Percentiles rank a stretch among this genome's conserved stretches.
phyloP scores from a whole-genome alignment of 169 alveolate genomes.

The Cryptosporidium parvum region DNA sequence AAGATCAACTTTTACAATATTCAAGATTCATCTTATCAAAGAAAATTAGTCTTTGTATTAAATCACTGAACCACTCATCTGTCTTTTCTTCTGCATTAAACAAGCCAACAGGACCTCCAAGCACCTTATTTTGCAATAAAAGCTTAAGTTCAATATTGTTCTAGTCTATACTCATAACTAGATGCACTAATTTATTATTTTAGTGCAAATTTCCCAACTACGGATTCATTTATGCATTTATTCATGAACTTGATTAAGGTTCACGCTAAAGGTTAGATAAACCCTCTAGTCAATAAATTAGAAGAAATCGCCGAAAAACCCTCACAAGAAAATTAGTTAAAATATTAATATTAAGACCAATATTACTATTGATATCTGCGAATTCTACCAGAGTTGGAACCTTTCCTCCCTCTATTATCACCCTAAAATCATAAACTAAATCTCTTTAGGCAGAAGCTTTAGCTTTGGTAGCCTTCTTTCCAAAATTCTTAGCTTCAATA shows the following conservation, averaged over 20 bases:
- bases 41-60: neutral
- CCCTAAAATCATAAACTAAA: neutral
- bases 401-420: neutral
- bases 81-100: conserved; percentile 25
- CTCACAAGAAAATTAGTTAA: neutral
- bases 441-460: conserved; percentile 15
- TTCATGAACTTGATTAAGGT: too few relatives aligned
- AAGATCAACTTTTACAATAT: conserved; percentile 1
- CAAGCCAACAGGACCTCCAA: neutral
- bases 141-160: neutral
- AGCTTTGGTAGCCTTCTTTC: conserved; percentile 42
- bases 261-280: too few relatives aligned
- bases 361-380: conserved; percentile 4
- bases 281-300: too few relatives aligned
- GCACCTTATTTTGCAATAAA: neutral
- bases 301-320: neutral
- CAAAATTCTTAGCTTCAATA: conserved; percentile 42
- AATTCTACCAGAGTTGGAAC: neutral
- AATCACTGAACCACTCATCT: neutral
- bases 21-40: conserved; percentile 27
- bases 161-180: neutral
- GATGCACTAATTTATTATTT: too few relatives aligned
- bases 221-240: too few relatives aligned
- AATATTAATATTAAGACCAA: conserved; percentile 8
- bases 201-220: too few relatives aligned